A percentile compares a stretch with the other conserved stretches of the same genome.
Evolutionary conservation across 345 rosid genomes (phyloP).

Genomic region (Ceriops tagal): DNA sequence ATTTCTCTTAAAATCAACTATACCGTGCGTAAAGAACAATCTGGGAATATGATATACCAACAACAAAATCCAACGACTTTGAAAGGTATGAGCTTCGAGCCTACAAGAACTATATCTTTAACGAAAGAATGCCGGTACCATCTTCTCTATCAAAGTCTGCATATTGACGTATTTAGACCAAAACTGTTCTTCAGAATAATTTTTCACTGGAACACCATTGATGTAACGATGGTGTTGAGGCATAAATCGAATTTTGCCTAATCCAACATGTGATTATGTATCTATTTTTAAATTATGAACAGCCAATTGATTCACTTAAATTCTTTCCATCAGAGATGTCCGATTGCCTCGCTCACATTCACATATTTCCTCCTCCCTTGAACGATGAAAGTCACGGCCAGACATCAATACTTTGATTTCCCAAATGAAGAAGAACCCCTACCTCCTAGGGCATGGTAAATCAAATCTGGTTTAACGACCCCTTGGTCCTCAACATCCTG

Average conservation of each 20-base stretch:
- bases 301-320: not conserved
- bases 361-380: conserved; percentile 21
- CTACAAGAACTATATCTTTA: too few species aligned
- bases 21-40: too few species aligned
- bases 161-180: not conserved
- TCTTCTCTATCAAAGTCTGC: not conserved
- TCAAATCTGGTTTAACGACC: conserved; percentile 32
- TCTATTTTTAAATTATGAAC: not conserved
- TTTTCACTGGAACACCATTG: not conserved
- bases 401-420: conserved; percentile 10
- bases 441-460: not conserved
- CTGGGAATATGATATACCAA: too few species aligned
- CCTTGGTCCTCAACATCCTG: conserved; percentile 26
- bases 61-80: too few species aligned
- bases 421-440: conserved; percentile 1
- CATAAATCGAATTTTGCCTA: not conserved
- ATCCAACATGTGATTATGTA: not conserved
- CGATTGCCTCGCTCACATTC: conserved; percentile 1
- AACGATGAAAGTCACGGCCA: conserved; percentile 2
- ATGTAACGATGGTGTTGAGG: not conserved
- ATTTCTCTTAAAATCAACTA: too few species aligned
- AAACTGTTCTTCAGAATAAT: not conserved
- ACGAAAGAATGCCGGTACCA: not conserved
- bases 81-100: too few species aligned
- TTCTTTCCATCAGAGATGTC: not conserved